phyloP scores from a whole-genome alignment of 257 asterid genomes.

The Przewalskia tangutica region DNA sequence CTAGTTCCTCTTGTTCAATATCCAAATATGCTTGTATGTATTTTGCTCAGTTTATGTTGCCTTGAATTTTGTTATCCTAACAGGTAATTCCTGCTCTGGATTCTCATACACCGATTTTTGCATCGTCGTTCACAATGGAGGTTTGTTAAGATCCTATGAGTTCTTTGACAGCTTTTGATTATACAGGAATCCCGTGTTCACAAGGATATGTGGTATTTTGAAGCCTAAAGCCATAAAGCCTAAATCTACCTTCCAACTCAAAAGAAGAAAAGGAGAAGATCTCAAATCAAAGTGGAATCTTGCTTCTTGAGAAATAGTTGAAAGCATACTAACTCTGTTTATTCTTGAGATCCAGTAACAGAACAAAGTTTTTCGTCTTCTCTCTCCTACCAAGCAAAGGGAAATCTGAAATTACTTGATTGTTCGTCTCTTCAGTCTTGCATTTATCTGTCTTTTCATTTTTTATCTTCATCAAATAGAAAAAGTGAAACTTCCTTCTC shows the following conservation, averaged over 20 bases:
- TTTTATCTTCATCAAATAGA: background rate
- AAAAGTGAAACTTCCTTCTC: background rate
- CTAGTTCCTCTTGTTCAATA: background rate
- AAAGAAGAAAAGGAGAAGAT: slow-evolving; percentile 1
- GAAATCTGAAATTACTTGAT: background rate
- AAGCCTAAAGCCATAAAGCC: background rate
- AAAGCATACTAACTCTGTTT: background rate
- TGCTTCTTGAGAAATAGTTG: background rate
- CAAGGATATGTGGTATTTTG: background rate
- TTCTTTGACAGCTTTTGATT: slow-evolving; percentile 3
- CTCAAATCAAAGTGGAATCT: background rate
- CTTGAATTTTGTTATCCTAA: slow-evolving; percentile 5
- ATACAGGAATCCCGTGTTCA: background rate
- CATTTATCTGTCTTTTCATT: background rate
- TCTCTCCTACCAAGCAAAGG: background rate
- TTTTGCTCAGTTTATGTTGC: background rate
- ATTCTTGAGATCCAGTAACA: background rate
- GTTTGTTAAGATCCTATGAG: slow-evolving; percentile 27
- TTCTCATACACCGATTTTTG: slow-evolving; percentile 79
- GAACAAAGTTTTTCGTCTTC: background rate
- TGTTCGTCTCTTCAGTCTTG: background rate
- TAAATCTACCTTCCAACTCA: background rate
- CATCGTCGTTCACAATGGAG: slow-evolving; percentile 99
- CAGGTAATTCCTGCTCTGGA: slow-evolving; percentile 99
- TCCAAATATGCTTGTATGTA: background rate